phyloP scores from a whole-genome alignment of 495 filamentous ascomycete species.

The Coniosporium apollinis region DNA sequence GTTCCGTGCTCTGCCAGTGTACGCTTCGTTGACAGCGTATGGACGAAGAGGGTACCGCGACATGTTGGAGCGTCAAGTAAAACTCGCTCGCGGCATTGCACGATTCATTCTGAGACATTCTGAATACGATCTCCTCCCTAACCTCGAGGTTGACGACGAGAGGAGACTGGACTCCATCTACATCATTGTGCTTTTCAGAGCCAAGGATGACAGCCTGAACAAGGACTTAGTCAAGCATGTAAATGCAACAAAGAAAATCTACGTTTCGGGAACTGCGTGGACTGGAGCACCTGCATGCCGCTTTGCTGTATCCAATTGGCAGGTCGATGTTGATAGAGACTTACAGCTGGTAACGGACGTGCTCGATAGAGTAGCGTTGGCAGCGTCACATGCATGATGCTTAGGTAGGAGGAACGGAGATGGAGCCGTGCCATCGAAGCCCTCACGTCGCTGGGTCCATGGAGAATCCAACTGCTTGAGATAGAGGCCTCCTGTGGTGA shows the following conservation, averaged over 20 bases:
- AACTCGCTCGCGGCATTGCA: slow-evolving; percentile 51
- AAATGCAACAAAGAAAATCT: slow-evolving; percentile 58
- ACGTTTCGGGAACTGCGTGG: slow-evolving; percentile 72
- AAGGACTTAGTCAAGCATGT: slow-evolving; percentile 45
- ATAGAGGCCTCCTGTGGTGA: too few species aligned
- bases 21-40: slow-evolving; percentile 61
- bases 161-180: slow-evolving; percentile 28
- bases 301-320: slow-evolving; percentile 76
- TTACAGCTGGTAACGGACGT: slow-evolving; percentile 32
- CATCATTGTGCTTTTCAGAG: slow-evolving; percentile 68
- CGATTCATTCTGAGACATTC: slow-evolving; percentile 38
- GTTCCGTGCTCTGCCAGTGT: slow-evolving; percentile 78
- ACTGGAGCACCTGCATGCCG: slow-evolving; percentile 51
- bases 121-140: slow-evolving; percentile 50
- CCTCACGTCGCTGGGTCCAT: too few species aligned
- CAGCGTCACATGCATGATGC: too few species aligned
- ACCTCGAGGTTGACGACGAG: slow-evolving; percentile 13
- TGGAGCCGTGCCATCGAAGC: too few species aligned
- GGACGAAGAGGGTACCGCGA: slow-evolving; percentile 50
- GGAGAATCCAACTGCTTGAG: too few species aligned
- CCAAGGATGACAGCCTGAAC: slow-evolving; percentile 52
- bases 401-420: too few species aligned
- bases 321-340: slow-evolving; percentile 40
- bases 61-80: slow-evolving; percentile 57
- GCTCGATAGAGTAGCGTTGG: slow-evolving; percentile 20